A percentile compares a stretch with the other conserved stretches of the same genome.
Conservation (phyloP, 1,139 yeast species). For the Yamadazyma taylorii region DNA sequence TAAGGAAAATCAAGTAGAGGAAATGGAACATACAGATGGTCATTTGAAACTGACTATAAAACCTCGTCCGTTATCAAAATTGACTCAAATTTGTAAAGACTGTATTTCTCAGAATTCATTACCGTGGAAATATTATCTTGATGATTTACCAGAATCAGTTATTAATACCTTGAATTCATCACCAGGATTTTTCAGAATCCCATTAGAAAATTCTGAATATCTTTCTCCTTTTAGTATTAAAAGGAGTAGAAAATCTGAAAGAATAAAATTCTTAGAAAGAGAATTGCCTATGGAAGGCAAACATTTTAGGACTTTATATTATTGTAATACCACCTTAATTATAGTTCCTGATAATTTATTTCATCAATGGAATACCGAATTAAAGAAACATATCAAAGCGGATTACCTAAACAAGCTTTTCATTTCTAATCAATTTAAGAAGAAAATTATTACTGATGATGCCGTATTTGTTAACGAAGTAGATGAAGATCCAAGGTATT, state of each 20-base stretch:
- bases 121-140: constrained; percentile 54
- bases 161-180: constrained; percentile 27
- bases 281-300: constrained; percentile 21
- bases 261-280: constrained; percentile 13
- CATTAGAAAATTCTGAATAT: constrained; percentile 22
- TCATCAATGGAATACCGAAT: constrained; percentile 64
- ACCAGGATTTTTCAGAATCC: constrained; percentile 48
- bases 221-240: constrained; percentile 21
- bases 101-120: constrained; percentile 47
- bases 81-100: constrained; percentile 44
- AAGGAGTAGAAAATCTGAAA: constrained; percentile 19
- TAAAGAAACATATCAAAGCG: constrained; percentile 51
- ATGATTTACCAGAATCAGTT: constrained; percentile 47
- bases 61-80: constrained; percentile 9
- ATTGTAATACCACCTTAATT: constrained; percentile 57
- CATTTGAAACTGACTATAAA: constrained; percentile 3
- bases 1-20: constrained; percentile 8
- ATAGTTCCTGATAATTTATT: constrained; percentile 67
- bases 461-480: constrained; percentile 22
- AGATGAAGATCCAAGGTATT: constrained; percentile 28
- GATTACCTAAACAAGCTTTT: constrained; percentile 35
- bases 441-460: constrained; percentile 14
- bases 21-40: constrained; percentile 5
- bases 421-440: constrained; percentile 34
- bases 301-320: constrained; percentile 26